A percentile compares a stretch with the other conserved stretches of the same genome.
These are phyloP conservation scores for Botryotinia narcissicola DNA, from an alignment of 2,329 filamentous ascomycete genomes.

Conservation along the genomic window DNA sequence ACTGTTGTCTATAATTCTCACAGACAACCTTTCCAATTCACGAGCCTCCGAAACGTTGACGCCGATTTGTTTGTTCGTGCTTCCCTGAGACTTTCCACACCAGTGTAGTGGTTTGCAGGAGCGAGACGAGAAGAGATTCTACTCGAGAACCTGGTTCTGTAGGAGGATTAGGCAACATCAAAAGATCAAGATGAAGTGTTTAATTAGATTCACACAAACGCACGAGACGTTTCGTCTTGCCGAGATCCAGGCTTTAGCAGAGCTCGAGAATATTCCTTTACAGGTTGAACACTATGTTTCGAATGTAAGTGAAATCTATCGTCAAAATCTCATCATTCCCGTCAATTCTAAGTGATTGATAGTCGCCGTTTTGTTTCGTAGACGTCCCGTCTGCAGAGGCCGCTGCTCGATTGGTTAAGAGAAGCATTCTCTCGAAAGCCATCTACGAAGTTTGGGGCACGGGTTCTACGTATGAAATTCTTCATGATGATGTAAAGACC, in stretches of 20 bases:
- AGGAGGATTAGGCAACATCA: background rate
- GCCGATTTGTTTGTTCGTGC: background rate
- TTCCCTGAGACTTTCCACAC: background rate
- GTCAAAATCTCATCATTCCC: slow-evolving; percentile 24
- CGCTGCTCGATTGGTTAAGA: slow-evolving; percentile 65
- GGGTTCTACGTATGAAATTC: slow-evolving; percentile 61
- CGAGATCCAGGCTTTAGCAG: slow-evolving; percentile 78
- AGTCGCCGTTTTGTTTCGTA: slow-evolving; percentile 87
- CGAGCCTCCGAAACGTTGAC: background rate
- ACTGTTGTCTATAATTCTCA: background rate
- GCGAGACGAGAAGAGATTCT: background rate
- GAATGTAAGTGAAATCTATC: slow-evolving; percentile 55
- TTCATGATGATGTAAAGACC: slow-evolving; percentile 64
- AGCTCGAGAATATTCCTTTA: slow-evolving; percentile 63
- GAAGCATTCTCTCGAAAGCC: slow-evolving; percentile 77
- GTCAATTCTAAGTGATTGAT: slow-evolving; percentile 22
- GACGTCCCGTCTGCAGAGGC: slow-evolving; percentile 62
- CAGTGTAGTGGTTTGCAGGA: slow-evolving; percentile 6
- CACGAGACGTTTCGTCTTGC: slow-evolving; percentile 89
- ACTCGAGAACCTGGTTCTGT: background rate
- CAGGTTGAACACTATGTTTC: slow-evolving; percentile 72
- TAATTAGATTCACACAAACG: slow-evolving; percentile 84
- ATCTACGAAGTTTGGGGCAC: slow-evolving; percentile 89
- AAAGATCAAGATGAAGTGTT: slow-evolving; percentile 61
- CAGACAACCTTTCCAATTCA: background rate